Conservation (phyloP, 768 basidiomycete species). For the Suillus hirtellus region DNA sequence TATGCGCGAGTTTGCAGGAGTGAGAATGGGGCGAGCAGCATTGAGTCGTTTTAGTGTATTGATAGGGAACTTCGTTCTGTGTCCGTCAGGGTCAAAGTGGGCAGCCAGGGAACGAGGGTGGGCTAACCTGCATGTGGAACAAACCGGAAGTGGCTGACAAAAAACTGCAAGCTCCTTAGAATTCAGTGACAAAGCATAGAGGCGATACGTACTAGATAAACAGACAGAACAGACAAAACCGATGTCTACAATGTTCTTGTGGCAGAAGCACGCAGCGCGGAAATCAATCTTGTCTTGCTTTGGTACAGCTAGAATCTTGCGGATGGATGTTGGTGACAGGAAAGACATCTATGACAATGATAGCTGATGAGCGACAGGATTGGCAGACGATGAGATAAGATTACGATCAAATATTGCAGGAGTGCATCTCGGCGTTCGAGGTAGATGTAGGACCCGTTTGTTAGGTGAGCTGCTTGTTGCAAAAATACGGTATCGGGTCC, state of each 20-base stretch:
- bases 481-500: conserved; percentile 92
- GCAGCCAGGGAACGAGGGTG: conserved; percentile 10
- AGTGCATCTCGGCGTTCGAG: conserved; percentile 79
- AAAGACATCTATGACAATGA: conserved; percentile 74
- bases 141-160: conserved; percentile 90
- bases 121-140: conserved; percentile 88
- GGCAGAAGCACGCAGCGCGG: conserved; percentile 97
- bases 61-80: conserved; percentile 92
- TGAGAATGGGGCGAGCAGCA: conserved; percentile 50
- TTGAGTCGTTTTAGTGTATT: conserved; percentile 86
- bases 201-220: conserved; percentile 74
- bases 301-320: conserved; percentile 78
- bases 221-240: conserved; percentile 99
- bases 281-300: conserved; percentile 97
- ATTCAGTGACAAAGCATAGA: conserved; percentile 11
- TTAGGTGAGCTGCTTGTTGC: conserved; percentile 95
- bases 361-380: conserved; percentile 7
- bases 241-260: conserved; percentile 94
- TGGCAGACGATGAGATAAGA: conserved; percentile 20
- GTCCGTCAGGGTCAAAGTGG: conserved; percentile 3
- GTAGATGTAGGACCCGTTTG: conserved; percentile 90
- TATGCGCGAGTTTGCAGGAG: conserved; percentile 29
- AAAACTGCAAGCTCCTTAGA: conserved; percentile 59
- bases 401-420: conserved; percentile 88
- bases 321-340: conserved; percentile 67